Percentiles rank a stretch among this genome's conserved stretches.
Evolutionary conservation across 2,329 filamentous ascomycete genomes (phyloP).

Genomic region (Kalmusia sp.): DNA sequence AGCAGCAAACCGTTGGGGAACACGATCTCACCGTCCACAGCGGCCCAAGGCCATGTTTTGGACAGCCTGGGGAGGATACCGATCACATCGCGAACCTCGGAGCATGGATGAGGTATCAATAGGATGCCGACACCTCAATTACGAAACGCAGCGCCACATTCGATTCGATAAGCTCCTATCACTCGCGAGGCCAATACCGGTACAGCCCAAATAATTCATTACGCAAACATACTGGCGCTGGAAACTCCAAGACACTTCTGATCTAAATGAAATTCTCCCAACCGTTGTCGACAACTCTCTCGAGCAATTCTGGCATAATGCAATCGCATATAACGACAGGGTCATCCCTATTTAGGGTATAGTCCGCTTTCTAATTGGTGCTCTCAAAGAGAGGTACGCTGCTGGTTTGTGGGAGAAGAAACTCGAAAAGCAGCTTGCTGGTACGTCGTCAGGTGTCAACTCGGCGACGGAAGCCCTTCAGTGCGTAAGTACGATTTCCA

Average conservation of each 20-base stretch:
- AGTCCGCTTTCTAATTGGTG: conserved; percentile 33
- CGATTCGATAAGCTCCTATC: not conserved
- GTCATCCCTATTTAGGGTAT: conserved; percentile 37
- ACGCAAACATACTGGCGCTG: conserved; percentile 27
- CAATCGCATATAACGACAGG: conserved; percentile 35
- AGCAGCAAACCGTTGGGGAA: conserved; percentile 5
- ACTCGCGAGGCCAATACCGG: not conserved
- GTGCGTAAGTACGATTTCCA: too few species aligned
- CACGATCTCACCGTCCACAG: not conserved
- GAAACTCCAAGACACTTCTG: conserved; percentile 24
- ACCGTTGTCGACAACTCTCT: conserved; percentile 29
- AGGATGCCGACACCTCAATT: not conserved
- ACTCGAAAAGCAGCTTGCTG: conserved; percentile 36
- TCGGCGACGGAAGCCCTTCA: too few species aligned
- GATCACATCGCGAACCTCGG: too few species aligned
- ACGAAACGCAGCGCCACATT: not conserved
- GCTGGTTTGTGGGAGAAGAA: conserved; percentile 30
- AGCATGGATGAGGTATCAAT: too few species aligned
- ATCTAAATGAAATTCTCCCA: conserved; percentile 11
- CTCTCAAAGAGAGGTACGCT: conserved; percentile 24
- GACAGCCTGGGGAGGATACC: too few species aligned
- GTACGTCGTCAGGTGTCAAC: conserved; percentile 6
- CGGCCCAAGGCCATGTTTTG: conserved; percentile 3
- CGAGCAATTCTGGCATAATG: conserved; percentile 29
- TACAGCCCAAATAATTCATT: not conserved